phyloP scores from a whole-genome alignment of 768 basidiomycete species.

The Trametes sanguinea region DNA sequence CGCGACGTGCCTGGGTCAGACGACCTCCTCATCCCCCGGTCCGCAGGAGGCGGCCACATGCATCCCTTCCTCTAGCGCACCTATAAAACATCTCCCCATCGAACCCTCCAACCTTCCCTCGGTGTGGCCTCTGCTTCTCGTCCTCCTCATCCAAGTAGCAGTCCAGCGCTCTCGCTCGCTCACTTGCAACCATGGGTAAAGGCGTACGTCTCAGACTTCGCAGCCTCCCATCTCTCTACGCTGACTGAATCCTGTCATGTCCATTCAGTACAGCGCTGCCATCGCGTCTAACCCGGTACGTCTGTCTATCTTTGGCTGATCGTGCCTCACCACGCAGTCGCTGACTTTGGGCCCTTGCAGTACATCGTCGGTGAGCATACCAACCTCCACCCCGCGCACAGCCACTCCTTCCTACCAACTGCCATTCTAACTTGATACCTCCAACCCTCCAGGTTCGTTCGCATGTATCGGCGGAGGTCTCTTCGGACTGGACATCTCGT shows the following conservation, averaged over 20 bases:
- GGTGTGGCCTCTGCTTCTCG: neutral
- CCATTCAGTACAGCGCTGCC: constrained; percentile 49
- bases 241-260: neutral
- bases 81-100: neutral
- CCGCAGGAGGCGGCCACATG: constrained; percentile 5
- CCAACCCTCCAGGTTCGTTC: constrained; percentile 48
- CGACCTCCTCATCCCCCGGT: constrained; percentile 6
- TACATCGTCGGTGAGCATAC: constrained; percentile 55
- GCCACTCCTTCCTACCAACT: neutral
- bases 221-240: neutral
- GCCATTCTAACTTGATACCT: neutral
- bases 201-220: constrained; percentile 5
- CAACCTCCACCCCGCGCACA: no score
- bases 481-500: constrained; percentile 81
- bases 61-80: neutral
- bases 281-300: constrained; percentile 62
- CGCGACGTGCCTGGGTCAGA: constrained; percentile 19
- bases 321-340: neutral
- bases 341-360: constrained; percentile 35
- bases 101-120: neutral
- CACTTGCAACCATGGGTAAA: constrained; percentile 15
- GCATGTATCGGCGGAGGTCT: constrained; percentile 81
- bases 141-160: constrained; percentile 6
- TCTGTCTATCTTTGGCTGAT: constrained; percentile 2
- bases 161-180: constrained; percentile 8